A percentile compares a stretch with the other conserved stretches of the same genome.
Conservation (phyloP, 352 stramenopile species). For the Peronosclerospora sorghi region DNA sequence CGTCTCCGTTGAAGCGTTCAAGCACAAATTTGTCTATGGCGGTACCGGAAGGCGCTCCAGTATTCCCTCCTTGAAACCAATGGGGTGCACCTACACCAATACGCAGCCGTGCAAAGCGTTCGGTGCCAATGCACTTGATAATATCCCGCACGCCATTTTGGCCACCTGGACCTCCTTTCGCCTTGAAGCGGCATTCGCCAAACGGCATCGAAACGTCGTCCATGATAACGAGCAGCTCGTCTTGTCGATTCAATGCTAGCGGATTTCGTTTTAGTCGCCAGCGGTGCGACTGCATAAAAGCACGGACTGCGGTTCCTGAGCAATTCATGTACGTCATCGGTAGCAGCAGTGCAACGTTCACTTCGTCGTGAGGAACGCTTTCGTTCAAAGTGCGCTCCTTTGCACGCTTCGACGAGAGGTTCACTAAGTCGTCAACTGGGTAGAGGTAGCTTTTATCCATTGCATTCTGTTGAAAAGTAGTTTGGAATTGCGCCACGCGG, state of each 20-base stretch:
- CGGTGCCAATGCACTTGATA: conserved; percentile 72
- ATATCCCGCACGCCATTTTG: conserved; percentile 80
- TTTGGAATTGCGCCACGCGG: conserved; percentile 44
- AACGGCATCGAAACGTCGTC: conserved; percentile 79
- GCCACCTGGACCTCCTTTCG: conserved; percentile 57
- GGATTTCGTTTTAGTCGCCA: conserved; percentile 82
- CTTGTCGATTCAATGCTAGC: conserved; percentile 64
- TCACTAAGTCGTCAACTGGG: conserved; percentile 65
- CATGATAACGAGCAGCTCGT: conserved; percentile 74
- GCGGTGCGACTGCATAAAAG: conserved; percentile 69
- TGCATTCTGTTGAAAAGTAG: conserved; percentile 52
- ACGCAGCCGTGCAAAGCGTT: conserved; percentile 76
- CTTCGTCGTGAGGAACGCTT: conserved; percentile 55
- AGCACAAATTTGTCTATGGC: conserved; percentile 80
- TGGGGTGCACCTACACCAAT: conserved; percentile 67
- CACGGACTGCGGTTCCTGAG: conserved; percentile 58
- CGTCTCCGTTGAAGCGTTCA: conserved; percentile 59
- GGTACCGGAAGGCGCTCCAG: conserved; percentile 54
- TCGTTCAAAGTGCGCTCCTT: conserved; percentile 66
- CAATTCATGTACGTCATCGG: conserved; percentile 83
- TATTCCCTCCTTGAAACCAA: conserved; percentile 65
- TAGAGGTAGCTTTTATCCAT: conserved; percentile 25
- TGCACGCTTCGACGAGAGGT: conserved; percentile 53
- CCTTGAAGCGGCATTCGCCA: conserved; percentile 72
- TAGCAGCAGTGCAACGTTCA: conserved; percentile 68